Evolutionary conservation across 257 asterid genomes (phyloP).

Genomic region (Buddleja alternifolia): DNA sequence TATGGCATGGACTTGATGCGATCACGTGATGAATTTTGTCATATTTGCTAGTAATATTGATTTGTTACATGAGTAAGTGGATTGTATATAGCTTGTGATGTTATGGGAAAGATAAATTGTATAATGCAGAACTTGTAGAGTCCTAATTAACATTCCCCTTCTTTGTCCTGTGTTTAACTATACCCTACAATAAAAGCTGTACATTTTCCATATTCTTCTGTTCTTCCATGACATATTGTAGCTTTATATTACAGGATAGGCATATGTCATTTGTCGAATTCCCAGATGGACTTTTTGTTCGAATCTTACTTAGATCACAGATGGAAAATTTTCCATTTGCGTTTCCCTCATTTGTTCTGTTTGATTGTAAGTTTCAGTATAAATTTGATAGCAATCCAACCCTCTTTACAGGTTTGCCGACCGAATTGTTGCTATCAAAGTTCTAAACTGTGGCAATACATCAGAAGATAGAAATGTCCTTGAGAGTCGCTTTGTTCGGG

Average conservation of each 20-base stretch:
- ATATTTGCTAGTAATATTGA: conserved; percentile 3
- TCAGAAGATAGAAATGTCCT: conserved; percentile 72
- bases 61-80: conserved; percentile 5
- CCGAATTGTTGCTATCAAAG: conserved; percentile 89
- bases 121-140: neutral
- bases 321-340: neutral
- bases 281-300: neutral
- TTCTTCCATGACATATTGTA: neutral
- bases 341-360: conserved; percentile 26
- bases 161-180: neutral
- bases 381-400: conserved; percentile 1
- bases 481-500: conserved; percentile 85
- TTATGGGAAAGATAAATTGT: neutral
- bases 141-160: neutral
- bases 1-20: conserved; percentile 17
- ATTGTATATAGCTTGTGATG: conserved; percentile 19
- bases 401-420: conserved; percentile 68
- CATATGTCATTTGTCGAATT: conserved; percentile 2
- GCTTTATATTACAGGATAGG: neutral
- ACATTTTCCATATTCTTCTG: neutral
- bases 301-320: neutral
- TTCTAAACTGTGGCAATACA: conserved; percentile 73
- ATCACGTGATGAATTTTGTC: neutral
- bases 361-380: conserved; percentile 1
- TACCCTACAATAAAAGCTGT: neutral